Evolutionary conservation across 2,329 filamentous ascomycete species (phyloP).

Genomic region (Colletotrichum sojae): DNA sequence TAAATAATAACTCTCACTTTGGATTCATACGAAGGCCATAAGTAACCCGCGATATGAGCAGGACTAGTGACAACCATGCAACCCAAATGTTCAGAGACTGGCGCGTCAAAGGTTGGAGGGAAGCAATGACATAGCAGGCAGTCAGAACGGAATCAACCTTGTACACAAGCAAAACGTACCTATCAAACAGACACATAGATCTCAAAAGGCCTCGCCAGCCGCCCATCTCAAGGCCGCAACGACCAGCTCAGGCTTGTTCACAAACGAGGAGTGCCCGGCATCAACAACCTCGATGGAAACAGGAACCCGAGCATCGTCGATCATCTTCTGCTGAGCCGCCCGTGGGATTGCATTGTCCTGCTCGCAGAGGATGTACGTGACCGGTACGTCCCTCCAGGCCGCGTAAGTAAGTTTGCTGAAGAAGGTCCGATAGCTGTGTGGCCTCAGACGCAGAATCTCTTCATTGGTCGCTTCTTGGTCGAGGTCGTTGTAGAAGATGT

Average conservation of each 20-base stretch:
- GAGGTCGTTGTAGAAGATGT: conserved; percentile 10
- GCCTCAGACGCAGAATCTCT: background rate
- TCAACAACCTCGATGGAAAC: background rate
- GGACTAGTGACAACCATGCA: too few relatives aligned
- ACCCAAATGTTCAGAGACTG: too few relatives aligned
- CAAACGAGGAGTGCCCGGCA: conserved; percentile 17
- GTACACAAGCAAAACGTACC: background rate
- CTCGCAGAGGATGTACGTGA: conserved; percentile 22
- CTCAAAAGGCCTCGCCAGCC: conserved; percentile 15
- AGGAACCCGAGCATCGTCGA: conserved; percentile 1
- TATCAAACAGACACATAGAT: background rate
- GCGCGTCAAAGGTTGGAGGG: too few relatives aligned
- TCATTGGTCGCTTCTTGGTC: background rate
- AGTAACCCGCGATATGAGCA: too few relatives aligned
- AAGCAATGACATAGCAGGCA: too few relatives aligned
- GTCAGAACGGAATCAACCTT: background rate
- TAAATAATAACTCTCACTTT: too few relatives aligned
- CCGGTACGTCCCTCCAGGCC: conserved; percentile 20
- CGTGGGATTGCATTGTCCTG: conserved; percentile 11
- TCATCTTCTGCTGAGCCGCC: conserved; percentile 17
- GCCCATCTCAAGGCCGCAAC: conserved; percentile 3
- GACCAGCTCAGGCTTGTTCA: conserved; percentile 15
- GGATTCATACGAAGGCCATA: too few relatives aligned
- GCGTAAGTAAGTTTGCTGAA: conserved; percentile 25
- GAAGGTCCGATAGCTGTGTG: conserved; percentile 4